Base-by-base conservation (phyloP, 2,329 filamentous ascomycete species). In the Ascochyta lentis region DNA sequence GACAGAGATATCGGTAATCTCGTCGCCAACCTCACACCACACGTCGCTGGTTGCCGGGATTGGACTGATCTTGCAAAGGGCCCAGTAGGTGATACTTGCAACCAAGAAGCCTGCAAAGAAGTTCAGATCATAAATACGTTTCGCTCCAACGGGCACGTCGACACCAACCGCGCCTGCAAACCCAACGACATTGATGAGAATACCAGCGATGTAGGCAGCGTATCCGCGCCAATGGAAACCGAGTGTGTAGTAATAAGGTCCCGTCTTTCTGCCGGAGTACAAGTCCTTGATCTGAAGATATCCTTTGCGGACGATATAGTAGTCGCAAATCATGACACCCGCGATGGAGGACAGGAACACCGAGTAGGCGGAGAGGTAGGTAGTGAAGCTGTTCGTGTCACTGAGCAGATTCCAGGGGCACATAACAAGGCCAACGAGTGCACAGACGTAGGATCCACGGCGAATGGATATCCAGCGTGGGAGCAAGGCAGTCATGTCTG, bases 311-410 rank as follows among this genome's bases (percentile, higher is more conserved):
- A 96, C 90, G 52, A 89, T 59, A 76, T 96, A 97, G 80, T 97
- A 97, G 76, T 97, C 93, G 64, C 83, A 85, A 57, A 92, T 81
- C 79, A 96, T 95, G 61, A 96, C 91, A n/a, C 93, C 93, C 0
- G 91, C 92, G 60, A 97, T 96, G 39, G 90, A 92, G 56, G 90
- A 93, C n/a, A 97, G 83, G 78, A 97, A 97, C 53, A 97, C 92
- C 3, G 90, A 92, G 79, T 96, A 96, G 1, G 93, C 89, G 0
- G 90, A 95, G 0, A 97, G 86, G 71, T 96, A 96, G 3, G 91
- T 96, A 0, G 91, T 95, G 79, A 96, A 96, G 76, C 89, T 87
- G 80, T 94, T 96, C 40, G 86, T 85, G 40, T 81, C 80, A 2
- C 84, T 86, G 8, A 96, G 84, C 0, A 96, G 83, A 57, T 90